A percentile compares a stretch with the other conserved stretches of the same genome.
phyloP scores from a whole-genome alignment of 805 yeast species.

The Cyberlindnera bimundalis region DNA sequence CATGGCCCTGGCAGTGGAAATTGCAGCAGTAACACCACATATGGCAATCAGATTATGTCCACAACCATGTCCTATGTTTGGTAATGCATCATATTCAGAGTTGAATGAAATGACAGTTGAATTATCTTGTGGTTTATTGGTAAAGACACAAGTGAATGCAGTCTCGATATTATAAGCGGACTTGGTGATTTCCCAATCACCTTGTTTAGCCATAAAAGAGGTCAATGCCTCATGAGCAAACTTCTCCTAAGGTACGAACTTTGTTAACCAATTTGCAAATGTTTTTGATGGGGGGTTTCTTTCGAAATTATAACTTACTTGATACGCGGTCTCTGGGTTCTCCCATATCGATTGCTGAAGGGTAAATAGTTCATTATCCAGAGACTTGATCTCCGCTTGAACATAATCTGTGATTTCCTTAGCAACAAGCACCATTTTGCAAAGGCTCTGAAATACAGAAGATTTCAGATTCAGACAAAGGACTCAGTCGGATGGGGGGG shows the following conservation, averaged over 20 bases:
- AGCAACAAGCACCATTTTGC: neutral
- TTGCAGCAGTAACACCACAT: conserved; percentile 11
- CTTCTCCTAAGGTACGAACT: conserved; percentile 2
- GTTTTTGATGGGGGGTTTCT: too few relatives aligned
- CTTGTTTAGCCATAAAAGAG: conserved; percentile 3
- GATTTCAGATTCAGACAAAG: too few relatives aligned
- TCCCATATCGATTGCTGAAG: conserved; percentile 9
- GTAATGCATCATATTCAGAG: conserved; percentile 13
- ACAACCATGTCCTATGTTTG: conserved; percentile 13
- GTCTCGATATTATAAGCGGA: conserved; percentile 9
- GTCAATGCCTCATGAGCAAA: conserved; percentile 10
- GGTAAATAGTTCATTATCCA: conserved; percentile 5
- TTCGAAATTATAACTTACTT: too few relatives aligned
- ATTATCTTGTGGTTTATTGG: neutral
- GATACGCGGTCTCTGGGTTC: conserved; percentile 8
- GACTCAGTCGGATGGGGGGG: too few relatives aligned
- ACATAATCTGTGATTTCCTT: conserved; percentile 3
- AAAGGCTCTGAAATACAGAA: too few relatives aligned
- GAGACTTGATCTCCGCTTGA: conserved; percentile 1
- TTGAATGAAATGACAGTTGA: conserved; percentile 7
- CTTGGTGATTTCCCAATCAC: conserved; percentile 8
- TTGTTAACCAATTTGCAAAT: too few relatives aligned
- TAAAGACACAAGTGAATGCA: conserved; percentile 6
- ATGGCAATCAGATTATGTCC: conserved; percentile 13
- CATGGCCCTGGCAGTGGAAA: conserved; percentile 10